Evolutionary conservation across 495 filamentous ascomycete genomes (phyloP), one percentile per base, ranked within the genome.

Genomic region (Neurospora sp.): DNA sequence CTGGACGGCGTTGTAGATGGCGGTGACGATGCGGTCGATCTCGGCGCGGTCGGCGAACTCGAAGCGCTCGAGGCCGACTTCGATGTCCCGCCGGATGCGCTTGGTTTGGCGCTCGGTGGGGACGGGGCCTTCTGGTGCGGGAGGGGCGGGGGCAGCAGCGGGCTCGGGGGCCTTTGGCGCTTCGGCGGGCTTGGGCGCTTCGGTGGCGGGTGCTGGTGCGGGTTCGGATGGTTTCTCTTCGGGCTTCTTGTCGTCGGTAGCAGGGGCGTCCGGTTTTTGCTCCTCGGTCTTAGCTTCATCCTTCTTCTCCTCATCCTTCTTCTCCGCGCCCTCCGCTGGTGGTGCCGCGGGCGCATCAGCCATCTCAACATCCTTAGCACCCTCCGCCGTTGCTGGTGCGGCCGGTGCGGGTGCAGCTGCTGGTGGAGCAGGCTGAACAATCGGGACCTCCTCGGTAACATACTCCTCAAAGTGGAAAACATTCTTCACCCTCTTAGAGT

Each of bases 41-140:
- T 96, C 89, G 1, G 87, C 86, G 69, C 89, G 88, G 69, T 87
- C 90, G 0, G 93, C 92, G 54, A 93, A 91, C 74, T 91, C 87
- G 83, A 99, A 98, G 46, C 96, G 88, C 84, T 98, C 96, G 35
- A 90, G 83, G 9, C 96, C 94, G 66, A 98, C 89, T 77, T 97
- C 93, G 70, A 97, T 90, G 72, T 97, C 93, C 39, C 89, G 86
- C 44, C 91, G 84, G 59, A 89, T 83, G 40, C 83, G 79, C 76
- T 82, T 79, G 75, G 82, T 80, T 75, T 81, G 75, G 73, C 79
- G 82, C 72, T 83, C 78, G 14, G 81, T 78, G 27, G 72, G 70
- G 16, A 40, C 23, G 72, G 76, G 39, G 44, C 72, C 62, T 41
- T 59, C 71, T 35, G 77, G 44, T 69, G 72, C 48, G 40, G 75